Conservation (phyloP, 805 yeast genomes). For the Nakazawaea holstii region DNA sequence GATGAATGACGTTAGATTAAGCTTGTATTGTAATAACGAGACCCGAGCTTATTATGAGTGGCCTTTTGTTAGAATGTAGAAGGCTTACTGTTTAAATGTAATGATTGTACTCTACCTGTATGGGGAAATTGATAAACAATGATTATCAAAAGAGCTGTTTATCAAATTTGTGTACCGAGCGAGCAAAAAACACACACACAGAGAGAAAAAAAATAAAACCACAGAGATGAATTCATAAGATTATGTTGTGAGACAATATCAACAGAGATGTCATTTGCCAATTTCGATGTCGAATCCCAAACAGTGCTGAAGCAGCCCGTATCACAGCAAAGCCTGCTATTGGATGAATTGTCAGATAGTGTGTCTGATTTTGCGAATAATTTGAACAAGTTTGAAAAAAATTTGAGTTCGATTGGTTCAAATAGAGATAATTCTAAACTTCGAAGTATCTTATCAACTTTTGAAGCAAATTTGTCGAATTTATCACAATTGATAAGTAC, state of each 20-base stretch:
- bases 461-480: conserved; percentile 15
- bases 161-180: no score
- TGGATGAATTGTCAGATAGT: conserved; percentile 27
- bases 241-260: background rate
- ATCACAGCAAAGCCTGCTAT: background rate
- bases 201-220: background rate
- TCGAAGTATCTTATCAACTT: conserved; percentile 21
- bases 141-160: no score
- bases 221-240: background rate
- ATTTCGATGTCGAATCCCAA: conserved; percentile 46
- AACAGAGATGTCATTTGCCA: conserved; percentile 46
- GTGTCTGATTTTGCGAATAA: conserved; percentile 41
- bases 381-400: conserved; percentile 44
- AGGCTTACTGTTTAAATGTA: no score
- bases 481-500: background rate
- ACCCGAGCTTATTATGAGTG: no score
- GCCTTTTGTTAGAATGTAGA: no score
- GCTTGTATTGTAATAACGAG: no score
- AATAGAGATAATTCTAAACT: conserved; percentile 37
- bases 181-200: no score
- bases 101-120: no score
- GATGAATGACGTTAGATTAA: no score
- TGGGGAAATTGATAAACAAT: no score
- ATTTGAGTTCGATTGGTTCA: conserved; percentile 47
- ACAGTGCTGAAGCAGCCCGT: conserved; percentile 15